phyloP scores from a whole-genome alignment of 352 stramenopile species.

The Blastocystis hominis region DNA sequence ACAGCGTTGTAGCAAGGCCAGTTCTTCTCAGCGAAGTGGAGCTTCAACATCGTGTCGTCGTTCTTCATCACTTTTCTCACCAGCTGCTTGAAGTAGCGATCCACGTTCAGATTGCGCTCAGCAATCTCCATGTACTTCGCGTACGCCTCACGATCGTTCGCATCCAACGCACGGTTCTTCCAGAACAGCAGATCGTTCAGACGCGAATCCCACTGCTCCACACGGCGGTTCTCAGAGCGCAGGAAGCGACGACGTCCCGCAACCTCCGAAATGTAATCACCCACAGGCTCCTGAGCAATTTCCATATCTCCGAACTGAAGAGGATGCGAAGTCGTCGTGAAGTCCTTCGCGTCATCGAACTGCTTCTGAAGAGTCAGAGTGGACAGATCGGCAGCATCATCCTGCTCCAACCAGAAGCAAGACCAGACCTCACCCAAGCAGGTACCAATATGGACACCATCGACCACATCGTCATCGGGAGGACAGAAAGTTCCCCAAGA shows the following conservation, averaged over 20 bases:
- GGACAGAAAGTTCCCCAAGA: slow-evolving; percentile 76
- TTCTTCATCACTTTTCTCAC: slow-evolving; percentile 38
- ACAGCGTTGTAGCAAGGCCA: slow-evolving; percentile 53
- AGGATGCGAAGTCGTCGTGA: slow-evolving; percentile 59
- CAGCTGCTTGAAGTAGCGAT: slow-evolving; percentile 48
- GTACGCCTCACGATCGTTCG: slow-evolving; percentile 29
- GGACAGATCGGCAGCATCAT: slow-evolving; percentile 47
- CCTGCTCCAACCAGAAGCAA: slow-evolving; percentile 58
- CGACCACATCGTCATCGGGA: slow-evolving; percentile 63
- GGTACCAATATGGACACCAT: slow-evolving; percentile 69
- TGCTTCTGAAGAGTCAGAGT: slow-evolving; percentile 57
- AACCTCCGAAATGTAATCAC: slow-evolving; percentile 52
- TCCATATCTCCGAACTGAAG: slow-evolving; percentile 60
- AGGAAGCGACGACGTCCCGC: not conserved
- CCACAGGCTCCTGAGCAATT: slow-evolving; percentile 57
- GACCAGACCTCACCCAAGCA: slow-evolving; percentile 65
- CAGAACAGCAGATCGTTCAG: slow-evolving; percentile 46
- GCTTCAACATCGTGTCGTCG: slow-evolving; percentile 1
- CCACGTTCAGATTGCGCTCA: slow-evolving; percentile 38
- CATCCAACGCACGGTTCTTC: slow-evolving; percentile 23
- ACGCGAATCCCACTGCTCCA: slow-evolving; percentile 26
- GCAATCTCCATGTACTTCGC: slow-evolving; percentile 45
- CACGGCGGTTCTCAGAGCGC: not conserved
- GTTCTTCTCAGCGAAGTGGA: slow-evolving; percentile 25
- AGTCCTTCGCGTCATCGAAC: slow-evolving; percentile 59